phyloP scores from a whole-genome alignment of 2,329 filamentous ascomycete species.

The Fonsecaea monophora region DNA sequence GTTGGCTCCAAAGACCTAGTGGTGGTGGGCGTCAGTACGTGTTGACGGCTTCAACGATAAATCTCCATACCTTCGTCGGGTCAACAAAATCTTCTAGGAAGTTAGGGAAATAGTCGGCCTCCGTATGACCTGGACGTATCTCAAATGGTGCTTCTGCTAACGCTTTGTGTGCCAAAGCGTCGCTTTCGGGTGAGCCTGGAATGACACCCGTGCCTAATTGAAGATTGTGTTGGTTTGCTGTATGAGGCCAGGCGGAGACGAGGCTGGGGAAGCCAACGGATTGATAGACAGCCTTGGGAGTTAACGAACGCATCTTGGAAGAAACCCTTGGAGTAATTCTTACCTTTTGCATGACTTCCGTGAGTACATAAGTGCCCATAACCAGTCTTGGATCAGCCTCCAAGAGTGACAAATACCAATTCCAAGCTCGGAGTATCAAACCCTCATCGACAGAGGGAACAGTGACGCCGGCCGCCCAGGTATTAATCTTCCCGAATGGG shows the following conservation, averaged over 20 bases:
- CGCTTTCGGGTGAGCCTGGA: conserved; percentile 20
- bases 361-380: conserved; percentile 26
- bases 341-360: conserved; percentile 31
- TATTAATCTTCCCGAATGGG: conserved; percentile 23
- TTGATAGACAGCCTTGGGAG: conserved; percentile 23
- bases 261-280: conserved; percentile 25
- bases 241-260: conserved; percentile 28
- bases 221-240: conserved; percentile 28
- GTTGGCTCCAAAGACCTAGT: conserved; percentile 27
- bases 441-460: conserved; percentile 18
- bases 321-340: background rate
- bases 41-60: no score
- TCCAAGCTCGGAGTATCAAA: conserved; percentile 23
- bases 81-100: conserved; percentile 27
- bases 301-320: background rate
- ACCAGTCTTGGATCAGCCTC: conserved; percentile 20
- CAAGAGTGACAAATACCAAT: conserved; percentile 26
- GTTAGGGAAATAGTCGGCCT: conserved; percentile 27
- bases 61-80: conserved; percentile 16
- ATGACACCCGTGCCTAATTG: conserved; percentile 22
- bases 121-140: conserved; percentile 23
- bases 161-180: conserved; percentile 22
- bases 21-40: no score
- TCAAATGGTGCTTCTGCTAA: conserved; percentile 27
- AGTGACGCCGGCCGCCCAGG: conserved; percentile 25